A percentile compares a stretch with the other conserved stretches of the same genome.
These are phyloP conservation scores for Fraxinus floribunda DNA, from an alignment of 305 asterid species.

Conservation along the genomic window DNA sequence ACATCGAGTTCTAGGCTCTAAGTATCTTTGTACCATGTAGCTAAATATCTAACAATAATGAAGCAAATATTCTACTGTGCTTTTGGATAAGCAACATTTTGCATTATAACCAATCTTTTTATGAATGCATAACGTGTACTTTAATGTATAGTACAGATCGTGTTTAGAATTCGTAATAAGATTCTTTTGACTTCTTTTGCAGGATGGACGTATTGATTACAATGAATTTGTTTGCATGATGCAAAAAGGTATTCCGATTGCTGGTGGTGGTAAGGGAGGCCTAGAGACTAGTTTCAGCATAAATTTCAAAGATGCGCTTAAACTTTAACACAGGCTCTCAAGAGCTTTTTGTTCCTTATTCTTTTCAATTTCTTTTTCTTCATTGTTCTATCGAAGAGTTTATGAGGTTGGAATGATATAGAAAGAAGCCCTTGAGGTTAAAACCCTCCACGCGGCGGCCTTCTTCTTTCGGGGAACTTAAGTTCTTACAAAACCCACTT, in stretches of 20 bases:
- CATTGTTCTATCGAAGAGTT: neutral
- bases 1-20: neutral
- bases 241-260: slow-evolving; percentile 75
- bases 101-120: neutral
- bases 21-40: neutral
- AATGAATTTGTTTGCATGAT: slow-evolving; percentile 98
- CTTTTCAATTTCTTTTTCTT: slow-evolving; percentile 15
- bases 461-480: neutral
- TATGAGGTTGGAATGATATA: slow-evolving; percentile 12
- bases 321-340: slow-evolving; percentile 37
- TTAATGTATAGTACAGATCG: neutral
- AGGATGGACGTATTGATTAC: slow-evolving; percentile 92
- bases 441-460: neutral
- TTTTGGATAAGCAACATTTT: neutral
- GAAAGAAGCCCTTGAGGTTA: slow-evolving; percentile 8
- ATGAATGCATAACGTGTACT: neutral
- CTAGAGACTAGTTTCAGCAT: slow-evolving; percentile 84
- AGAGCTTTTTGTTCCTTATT: neutral
- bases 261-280: slow-evolving; percentile 59
- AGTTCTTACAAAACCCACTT: neutral
- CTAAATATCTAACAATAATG: neutral
- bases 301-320: slow-evolving; percentile 69
- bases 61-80: neutral
- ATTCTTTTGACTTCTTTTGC: slow-evolving; percentile 17
- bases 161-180: neutral